Percentiles rank a stretch among this genome's conserved stretches.
Evolutionary conservation across 1,139 yeast species (phyloP).

Genomic region (Hansenula sp.): DNA sequence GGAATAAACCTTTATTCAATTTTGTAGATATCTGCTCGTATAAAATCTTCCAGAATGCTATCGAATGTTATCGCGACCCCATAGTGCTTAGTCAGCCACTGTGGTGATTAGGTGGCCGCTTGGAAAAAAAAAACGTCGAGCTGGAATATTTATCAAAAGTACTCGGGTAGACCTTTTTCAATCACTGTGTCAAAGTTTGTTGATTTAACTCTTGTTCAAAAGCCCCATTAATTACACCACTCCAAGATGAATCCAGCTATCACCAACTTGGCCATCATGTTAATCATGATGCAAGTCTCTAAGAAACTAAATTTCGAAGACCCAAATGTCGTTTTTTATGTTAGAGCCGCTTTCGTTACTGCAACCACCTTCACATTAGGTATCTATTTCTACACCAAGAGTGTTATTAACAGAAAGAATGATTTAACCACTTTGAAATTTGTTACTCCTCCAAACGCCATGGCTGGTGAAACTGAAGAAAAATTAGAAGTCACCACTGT

Average conservation of each 20-base stretch:
- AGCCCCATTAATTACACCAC: background rate
- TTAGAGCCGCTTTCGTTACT: conserved; percentile 67
- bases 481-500: conserved; percentile 84
- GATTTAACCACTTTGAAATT: conserved; percentile 91
- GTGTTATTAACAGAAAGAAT: conserved; percentile 66
- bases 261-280: conserved; percentile 84
- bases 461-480: conserved; percentile 72
- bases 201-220: too few species aligned
- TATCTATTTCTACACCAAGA: conserved; percentile 63
- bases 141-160: background rate
- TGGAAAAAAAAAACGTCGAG: conserved; percentile 1
- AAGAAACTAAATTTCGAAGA: conserved; percentile 88
- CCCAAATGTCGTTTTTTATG: conserved; percentile 69
- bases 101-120: background rate
- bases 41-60: too few species aligned
- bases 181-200: background rate
- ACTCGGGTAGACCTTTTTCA: too few species aligned
- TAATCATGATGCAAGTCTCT: conserved; percentile 95
- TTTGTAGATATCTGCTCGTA: too few species aligned
- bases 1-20: too few species aligned
- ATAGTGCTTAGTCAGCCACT: too few species aligned
- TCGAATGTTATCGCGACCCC: too few species aligned
- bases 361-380: conserved; percentile 65
- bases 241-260: conserved; percentile 75
- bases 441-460: conserved; percentile 80